phyloP scores from a whole-genome alignment of 495 filamentous ascomycete species.

The Saxophila tyrrhenica region DNA sequence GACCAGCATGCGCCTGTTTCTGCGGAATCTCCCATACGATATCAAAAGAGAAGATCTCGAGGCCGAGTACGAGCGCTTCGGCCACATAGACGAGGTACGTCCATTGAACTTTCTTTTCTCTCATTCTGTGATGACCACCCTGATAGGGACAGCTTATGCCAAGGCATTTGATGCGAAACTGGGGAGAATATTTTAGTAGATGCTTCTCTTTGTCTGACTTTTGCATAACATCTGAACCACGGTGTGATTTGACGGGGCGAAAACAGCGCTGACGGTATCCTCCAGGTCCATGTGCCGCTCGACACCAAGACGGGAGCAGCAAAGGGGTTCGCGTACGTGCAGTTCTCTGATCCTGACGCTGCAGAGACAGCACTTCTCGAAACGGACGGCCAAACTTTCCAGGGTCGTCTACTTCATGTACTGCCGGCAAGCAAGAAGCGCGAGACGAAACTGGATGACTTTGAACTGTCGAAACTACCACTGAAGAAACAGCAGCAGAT shows the following conservation, averaged over 20 bases:
- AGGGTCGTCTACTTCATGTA: slow-evolving; percentile 84
- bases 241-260: no score
- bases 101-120: slow-evolving; percentile 13
- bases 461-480: slow-evolving; percentile 73
- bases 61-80: slow-evolving; percentile 56
- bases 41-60: slow-evolving; percentile 67
- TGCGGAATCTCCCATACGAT: slow-evolving; percentile 79
- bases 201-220: slow-evolving; percentile 52
- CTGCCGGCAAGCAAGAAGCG: slow-evolving; percentile 70
- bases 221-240: neutral
- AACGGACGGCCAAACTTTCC: slow-evolving; percentile 72
- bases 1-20: slow-evolving; percentile 61
- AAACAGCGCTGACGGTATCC: neutral
- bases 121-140: slow-evolving; percentile 69
- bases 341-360: slow-evolving; percentile 54
- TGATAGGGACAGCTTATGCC: slow-evolving; percentile 99
- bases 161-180: slow-evolving; percentile 50
- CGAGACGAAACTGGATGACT: slow-evolving; percentile 73
- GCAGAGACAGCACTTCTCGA: slow-evolving; percentile 66
- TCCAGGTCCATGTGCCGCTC: slow-evolving; percentile 69
- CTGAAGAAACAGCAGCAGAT: slow-evolving; percentile 89
- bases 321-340: slow-evolving; percentile 85
- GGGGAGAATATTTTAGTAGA: slow-evolving; percentile 70
- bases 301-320: slow-evolving; percentile 50
- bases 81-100: slow-evolving; percentile 77